Percentiles rank a stretch among this genome's conserved stretches.
These are phyloP conservation scores for Eimeria sp. DNA, from an alignment of 169 alveolate genomes.

Conservation along the genomic window DNA sequence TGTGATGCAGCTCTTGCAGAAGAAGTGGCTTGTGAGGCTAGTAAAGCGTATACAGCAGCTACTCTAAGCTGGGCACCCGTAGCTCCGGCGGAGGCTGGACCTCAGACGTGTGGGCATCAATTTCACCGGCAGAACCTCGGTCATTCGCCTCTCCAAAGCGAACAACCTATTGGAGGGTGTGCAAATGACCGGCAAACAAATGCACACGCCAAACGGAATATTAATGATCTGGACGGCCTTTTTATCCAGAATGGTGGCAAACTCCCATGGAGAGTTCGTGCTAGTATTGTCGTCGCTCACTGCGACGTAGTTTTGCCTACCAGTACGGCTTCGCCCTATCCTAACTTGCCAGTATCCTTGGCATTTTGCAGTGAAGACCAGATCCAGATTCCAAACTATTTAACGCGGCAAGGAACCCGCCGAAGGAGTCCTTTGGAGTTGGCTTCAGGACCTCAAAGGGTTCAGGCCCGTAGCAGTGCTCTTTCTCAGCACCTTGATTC, in stretches of 20 bases:
- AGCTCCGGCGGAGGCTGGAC: neutral
- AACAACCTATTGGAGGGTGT: neutral
- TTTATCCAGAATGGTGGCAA: neutral
- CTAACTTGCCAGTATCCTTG: neutral
- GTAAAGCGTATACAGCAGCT: constrained; percentile 6
- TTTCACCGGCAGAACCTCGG: neutral
- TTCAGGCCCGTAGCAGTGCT: neutral
- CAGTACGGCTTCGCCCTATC: constrained; percentile 47
- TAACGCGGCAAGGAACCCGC: neutral
- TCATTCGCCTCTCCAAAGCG: neutral
- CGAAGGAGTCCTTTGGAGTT: neutral
- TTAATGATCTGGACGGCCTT: constrained; percentile 12
- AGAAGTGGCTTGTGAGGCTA: neutral
- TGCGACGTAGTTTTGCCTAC: constrained; percentile 47
- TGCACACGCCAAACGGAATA: neutral
- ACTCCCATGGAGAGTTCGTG: constrained; percentile 56
- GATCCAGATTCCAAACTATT: neutral
- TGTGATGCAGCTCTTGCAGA: neutral
- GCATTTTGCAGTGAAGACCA: neutral
- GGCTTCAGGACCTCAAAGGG: neutral
- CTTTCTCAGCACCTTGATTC: neutral
- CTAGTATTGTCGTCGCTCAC: constrained; percentile 19
- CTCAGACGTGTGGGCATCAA: neutral
- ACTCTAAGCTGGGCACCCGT: neutral
- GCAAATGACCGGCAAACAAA: neutral